Base-by-base conservation (phyloP, 495 filamentous ascomycete genomes). In the Xylaria nigripes region DNA sequence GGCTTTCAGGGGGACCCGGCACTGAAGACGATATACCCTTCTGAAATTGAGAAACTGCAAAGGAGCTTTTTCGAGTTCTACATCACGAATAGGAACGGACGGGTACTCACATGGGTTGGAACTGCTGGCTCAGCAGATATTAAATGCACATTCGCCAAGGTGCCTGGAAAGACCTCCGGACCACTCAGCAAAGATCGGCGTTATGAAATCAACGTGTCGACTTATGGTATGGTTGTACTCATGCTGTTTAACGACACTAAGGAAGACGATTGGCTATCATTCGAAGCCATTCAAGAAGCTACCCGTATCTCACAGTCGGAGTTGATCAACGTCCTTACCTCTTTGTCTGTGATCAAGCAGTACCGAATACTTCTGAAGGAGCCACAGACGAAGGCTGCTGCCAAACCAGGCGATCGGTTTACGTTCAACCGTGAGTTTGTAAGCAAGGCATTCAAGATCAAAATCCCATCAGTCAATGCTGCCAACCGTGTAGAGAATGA, bases 1-100 rank as follows among this genome's bases (percentile, higher is more conserved):
- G 54, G 58, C 18, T 38, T 58, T 44, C 70, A 73, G 60, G 79
- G 82, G 22, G 83, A 80, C 1, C 69, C 74, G 2, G 71, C 71
- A 22, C 67, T 72, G 22, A 66, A 76, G 9, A 85, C 83, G 68
- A 79, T 80, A 45, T 95, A 85, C 64, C 94, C 93, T 1, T 70
- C 77, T 0, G 81, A 85, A 45, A 81, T 99, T 55, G 83, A 91
- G 50, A 73, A 71, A 0, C 72, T 95, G 48, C 89, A 89, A 67
- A 79, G 87, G 16, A 89, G 88, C 50, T 96, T 97, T 66, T 89
- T 89, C 66, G 82, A 86, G 30, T 97, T 85, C 73, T 99, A 99
- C 65, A 79, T 87, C 8, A 81, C 84, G 58, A 88, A 93, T 62
- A 86, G 95, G 57, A 93, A 80, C 50, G 94, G 94, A 6, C 79